phyloP scores from a whole-genome alignment of 129 eudicot genomes.

The Ambrosia trifida region DNA sequence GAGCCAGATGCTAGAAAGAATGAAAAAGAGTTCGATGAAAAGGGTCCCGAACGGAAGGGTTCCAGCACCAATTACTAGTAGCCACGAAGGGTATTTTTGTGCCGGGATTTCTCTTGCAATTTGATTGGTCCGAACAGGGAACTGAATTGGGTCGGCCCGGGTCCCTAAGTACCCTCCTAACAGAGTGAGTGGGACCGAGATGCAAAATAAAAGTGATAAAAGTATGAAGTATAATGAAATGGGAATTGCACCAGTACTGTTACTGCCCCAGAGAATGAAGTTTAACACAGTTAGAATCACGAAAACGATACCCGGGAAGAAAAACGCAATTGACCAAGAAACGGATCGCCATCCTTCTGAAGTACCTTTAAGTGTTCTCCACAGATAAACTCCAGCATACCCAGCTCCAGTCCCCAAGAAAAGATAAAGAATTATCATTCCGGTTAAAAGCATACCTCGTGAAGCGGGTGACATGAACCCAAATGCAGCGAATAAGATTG shows the following conservation, averaged over 20 bases:
- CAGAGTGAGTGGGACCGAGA: constrained; percentile 46
- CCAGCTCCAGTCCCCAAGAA: constrained; percentile 68
- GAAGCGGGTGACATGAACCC: constrained; percentile 84
- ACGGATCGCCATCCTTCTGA: constrained; percentile 48
- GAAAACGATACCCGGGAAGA: constrained; percentile 45
- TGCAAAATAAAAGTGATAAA: constrained; percentile 40
- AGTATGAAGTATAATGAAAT: constrained; percentile 38
- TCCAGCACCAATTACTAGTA: constrained; percentile 41
- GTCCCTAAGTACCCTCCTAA: constrained; percentile 46
- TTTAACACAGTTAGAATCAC: constrained; percentile 33
- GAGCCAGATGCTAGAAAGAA: constrained; percentile 50
- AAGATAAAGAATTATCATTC: constrained; percentile 68
- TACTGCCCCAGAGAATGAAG: constrained; percentile 44
- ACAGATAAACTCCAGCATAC: constrained; percentile 57
- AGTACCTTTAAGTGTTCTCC: constrained; percentile 44
- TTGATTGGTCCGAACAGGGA: constrained; percentile 47
- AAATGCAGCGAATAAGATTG: constrained; percentile 68
- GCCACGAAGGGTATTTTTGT: constrained; percentile 60
- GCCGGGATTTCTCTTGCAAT: constrained; percentile 55
- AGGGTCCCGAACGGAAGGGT: constrained; percentile 50
- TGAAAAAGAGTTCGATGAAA: constrained; percentile 43
- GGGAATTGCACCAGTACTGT: constrained; percentile 46
- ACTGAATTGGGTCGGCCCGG: constrained; percentile 39
- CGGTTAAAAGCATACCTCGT: constrained; percentile 67
- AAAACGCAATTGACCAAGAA: constrained; percentile 44